A percentile compares a stretch with the other conserved stretches of the same genome.
These are phyloP conservation scores for Mucuna pruriens DNA, from an alignment of 306 rosid genomes.

Conservation along the genomic window DNA sequence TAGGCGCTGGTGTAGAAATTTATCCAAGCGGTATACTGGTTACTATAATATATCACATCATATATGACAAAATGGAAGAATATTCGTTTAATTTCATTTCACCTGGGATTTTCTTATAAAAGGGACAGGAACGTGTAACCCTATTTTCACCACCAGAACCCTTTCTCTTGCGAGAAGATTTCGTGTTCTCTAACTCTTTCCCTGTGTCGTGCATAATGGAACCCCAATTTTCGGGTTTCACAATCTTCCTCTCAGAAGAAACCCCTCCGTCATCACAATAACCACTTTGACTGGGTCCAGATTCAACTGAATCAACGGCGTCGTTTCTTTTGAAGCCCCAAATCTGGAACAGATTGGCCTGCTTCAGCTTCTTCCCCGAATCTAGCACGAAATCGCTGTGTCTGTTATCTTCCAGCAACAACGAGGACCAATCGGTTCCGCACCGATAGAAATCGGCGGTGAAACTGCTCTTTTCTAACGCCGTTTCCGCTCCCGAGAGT, in stretches of 20 bases:
- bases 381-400: not conserved
- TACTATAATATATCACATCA: no score
- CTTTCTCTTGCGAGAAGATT: slow-evolving; percentile 41
- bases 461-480: slow-evolving; percentile 27
- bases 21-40: no score
- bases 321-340: slow-evolving; percentile 50
- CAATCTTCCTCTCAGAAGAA: slow-evolving; percentile 45
- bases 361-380: slow-evolving; percentile 52
- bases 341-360: slow-evolving; percentile 46
- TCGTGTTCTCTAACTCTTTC: slow-evolving; percentile 27
- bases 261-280: not conserved
- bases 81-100: not conserved
- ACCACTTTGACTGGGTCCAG: not conserved
- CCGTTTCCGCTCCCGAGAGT: slow-evolving; percentile 14
- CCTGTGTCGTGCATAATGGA: slow-evolving; percentile 36
- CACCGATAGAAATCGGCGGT: slow-evolving; percentile 52
- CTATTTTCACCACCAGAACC: slow-evolving; percentile 14
- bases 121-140: slow-evolving; percentile 52
- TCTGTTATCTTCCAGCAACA: slow-evolving; percentile 24
- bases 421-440: slow-evolving; percentile 53
- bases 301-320: slow-evolving; percentile 21
- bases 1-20: no score
- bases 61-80: not conserved
- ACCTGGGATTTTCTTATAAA: slow-evolving; percentile 65
- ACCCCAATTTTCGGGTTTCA: slow-evolving; percentile 37